These are phyloP conservation scores for Alternaria novae-zelandiae DNA, from an alignment of 2,329 filamentous ascomycete species.

Conservation along the genomic window DNA sequence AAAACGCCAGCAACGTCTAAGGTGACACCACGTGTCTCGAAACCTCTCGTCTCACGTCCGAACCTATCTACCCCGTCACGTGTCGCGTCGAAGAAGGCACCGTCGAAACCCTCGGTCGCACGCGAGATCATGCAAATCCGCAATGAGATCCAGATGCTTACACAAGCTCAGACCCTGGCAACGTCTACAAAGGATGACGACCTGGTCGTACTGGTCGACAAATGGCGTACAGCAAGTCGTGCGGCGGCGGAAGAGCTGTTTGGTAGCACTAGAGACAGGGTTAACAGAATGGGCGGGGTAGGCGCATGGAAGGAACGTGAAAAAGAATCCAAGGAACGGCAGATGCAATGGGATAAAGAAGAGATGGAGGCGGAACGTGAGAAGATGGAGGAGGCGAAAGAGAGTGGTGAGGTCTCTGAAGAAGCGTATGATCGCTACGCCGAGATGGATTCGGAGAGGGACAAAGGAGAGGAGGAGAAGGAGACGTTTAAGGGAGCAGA, in stretches of 20 bases:
- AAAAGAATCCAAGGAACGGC: slow-evolving; percentile 41
- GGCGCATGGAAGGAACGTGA: slow-evolving; percentile 58
- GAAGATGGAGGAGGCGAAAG: slow-evolving; percentile 51
- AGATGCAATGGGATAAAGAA: slow-evolving; percentile 48
- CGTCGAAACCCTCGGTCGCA: slow-evolving; percentile 33
- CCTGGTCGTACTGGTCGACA: slow-evolving; percentile 61
- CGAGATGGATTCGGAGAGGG: slow-evolving; percentile 46
- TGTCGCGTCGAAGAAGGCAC: slow-evolving; percentile 16
- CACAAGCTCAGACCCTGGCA: slow-evolving; percentile 49
- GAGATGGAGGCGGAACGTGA: slow-evolving; percentile 49
- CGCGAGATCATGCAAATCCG: slow-evolving; percentile 43
- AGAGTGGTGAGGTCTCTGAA: slow-evolving; percentile 50
- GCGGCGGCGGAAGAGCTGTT: slow-evolving; percentile 73
- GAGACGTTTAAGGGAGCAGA: slow-evolving; percentile 40
- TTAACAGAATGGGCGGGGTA: slow-evolving; percentile 69
- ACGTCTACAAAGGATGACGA: slow-evolving; percentile 58
- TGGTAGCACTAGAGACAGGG: slow-evolving; percentile 63
- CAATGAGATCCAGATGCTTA: slow-evolving; percentile 49
- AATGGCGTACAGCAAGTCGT: slow-evolving; percentile 67
- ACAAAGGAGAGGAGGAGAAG: slow-evolving; percentile 52
- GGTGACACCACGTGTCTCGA: slow-evolving; percentile 10
- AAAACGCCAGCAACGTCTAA: slow-evolving; percentile 7
- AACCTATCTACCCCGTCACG: slow-evolving; percentile 18
- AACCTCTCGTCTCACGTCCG: slow-evolving; percentile 19
- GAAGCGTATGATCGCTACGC: slow-evolving; percentile 56